These are phyloP conservation scores for Cyberlindnera petersonii DNA, from an alignment of 805 yeast species.

Conservation along the genomic window DNA sequence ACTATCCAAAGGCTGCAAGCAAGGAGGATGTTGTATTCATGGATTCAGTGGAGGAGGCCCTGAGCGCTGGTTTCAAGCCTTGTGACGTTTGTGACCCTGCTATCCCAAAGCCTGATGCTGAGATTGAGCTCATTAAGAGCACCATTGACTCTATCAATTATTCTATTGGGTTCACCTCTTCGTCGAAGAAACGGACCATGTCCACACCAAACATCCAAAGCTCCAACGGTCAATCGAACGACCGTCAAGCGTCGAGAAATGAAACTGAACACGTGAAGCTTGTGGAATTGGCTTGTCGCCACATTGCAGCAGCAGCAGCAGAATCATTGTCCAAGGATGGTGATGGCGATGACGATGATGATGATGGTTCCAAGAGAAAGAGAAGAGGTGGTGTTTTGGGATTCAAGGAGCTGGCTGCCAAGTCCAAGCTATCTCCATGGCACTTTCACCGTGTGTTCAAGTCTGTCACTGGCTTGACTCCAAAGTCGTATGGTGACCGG, in stretches of 20 bases:
- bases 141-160: constrained; percentile 55
- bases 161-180: constrained; percentile 47
- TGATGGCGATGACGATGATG: constrained; percentile 22
- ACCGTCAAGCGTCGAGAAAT: constrained; percentile 43
- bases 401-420: constrained; percentile 82
- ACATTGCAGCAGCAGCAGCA: constrained; percentile 77
- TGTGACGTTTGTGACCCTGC: constrained; percentile 57
- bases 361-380: constrained; percentile 36
- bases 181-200: constrained; percentile 23
- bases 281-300: constrained; percentile 77
- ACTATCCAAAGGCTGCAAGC: constrained; percentile 36
- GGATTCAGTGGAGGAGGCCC: constrained; percentile 39
- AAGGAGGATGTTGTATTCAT: constrained; percentile 43
- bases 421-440: constrained; percentile 83
- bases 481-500: constrained; percentile 83
- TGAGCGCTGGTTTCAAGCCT: constrained; percentile 41
- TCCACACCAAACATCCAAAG: constrained; percentile 23
- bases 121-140: constrained; percentile 33
- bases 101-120: constrained; percentile 22
- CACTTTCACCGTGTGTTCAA: constrained; percentile 90
- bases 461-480: constrained; percentile 80
- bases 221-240: constrained; percentile 11
- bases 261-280: constrained; percentile 66
- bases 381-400: constrained; percentile 79
- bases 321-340: constrained; percentile 32